These are phyloP conservation scores for Crithidia thermophila DNA, from an alignment of 208 protist species.

Conservation along the genomic window DNA sequence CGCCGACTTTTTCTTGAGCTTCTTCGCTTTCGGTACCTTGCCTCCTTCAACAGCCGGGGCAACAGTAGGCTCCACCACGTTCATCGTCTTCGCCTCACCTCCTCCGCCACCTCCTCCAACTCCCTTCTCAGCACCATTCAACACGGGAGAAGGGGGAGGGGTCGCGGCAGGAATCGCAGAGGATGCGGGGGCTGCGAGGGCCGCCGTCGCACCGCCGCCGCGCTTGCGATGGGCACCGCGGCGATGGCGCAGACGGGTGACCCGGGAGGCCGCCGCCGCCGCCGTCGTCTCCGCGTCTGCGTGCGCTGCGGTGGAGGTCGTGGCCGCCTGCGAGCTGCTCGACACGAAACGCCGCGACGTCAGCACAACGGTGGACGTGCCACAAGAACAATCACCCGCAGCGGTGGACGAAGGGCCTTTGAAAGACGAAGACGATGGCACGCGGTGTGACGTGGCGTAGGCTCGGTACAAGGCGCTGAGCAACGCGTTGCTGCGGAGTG, in stretches of 20 bases:
- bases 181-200: background rate
- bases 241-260: constrained; percentile 17
- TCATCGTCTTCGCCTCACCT: background rate
- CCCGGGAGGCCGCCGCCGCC: constrained; percentile 2
- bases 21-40: too few species aligned
- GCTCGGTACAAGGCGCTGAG: background rate
- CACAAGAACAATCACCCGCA: background rate
- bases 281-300: background rate
- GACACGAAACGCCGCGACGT: constrained; percentile 1
- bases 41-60: too few species aligned
- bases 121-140: background rate
- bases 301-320: background rate
- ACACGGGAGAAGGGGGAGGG: too few species aligned
- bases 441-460: background rate
- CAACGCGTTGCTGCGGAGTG: too few species aligned
- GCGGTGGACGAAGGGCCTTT: too few species aligned
- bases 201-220: background rate
- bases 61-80: too few species aligned
- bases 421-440: background rate
- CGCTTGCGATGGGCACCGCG: constrained; percentile 30
- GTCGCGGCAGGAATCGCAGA: too few species aligned
- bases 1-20: too few species aligned
- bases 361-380: background rate
- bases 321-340: background rate
- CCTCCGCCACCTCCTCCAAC: background rate